These are phyloP conservation scores for Populus ilicifolia DNA, from an alignment of 345 rosid genomes.

Conservation along the genomic window DNA sequence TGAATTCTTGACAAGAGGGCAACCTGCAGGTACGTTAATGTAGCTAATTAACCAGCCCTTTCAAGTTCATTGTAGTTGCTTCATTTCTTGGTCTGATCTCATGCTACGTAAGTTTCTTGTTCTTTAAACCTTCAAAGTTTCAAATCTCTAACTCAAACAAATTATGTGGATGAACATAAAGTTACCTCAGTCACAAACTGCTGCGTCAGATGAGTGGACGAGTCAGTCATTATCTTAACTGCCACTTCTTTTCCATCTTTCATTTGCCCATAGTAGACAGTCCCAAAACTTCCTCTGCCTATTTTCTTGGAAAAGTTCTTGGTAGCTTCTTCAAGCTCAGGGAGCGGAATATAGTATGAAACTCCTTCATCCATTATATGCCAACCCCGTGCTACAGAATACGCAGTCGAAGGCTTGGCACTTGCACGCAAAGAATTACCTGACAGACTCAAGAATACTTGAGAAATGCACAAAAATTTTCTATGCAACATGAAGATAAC, in stretches of 20 bases:
- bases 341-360: slow-evolving; percentile 63
- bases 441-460: slow-evolving; percentile 23
- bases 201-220: slow-evolving; percentile 54
- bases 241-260: slow-evolving; percentile 94
- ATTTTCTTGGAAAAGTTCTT: slow-evolving; percentile 63
- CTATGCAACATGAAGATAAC: neutral
- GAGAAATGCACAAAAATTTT: slow-evolving; percentile 3
- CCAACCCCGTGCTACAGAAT: slow-evolving; percentile 58
- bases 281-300: slow-evolving; percentile 94
- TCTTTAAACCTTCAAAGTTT: neutral
- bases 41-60: neutral
- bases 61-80: neutral
- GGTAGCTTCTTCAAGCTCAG: slow-evolving; percentile 79
- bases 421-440: slow-evolving; percentile 46
- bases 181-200: slow-evolving; percentile 96
- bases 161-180: neutral
- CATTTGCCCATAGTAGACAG: slow-evolving; percentile 89
- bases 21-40: slow-evolving; percentile 43
- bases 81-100: neutral
- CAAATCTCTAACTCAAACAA: neutral
- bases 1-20: slow-evolving; percentile 95
- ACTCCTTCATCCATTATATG: slow-evolving; percentile 73
- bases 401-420: slow-evolving; percentile 45
- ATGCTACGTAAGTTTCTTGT: neutral
- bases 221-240: slow-evolving; percentile 77